These are phyloP conservation scores for Paxillus involutus DNA, from an alignment of 768 basidiomycete genomes.

Conservation along the genomic window DNA sequence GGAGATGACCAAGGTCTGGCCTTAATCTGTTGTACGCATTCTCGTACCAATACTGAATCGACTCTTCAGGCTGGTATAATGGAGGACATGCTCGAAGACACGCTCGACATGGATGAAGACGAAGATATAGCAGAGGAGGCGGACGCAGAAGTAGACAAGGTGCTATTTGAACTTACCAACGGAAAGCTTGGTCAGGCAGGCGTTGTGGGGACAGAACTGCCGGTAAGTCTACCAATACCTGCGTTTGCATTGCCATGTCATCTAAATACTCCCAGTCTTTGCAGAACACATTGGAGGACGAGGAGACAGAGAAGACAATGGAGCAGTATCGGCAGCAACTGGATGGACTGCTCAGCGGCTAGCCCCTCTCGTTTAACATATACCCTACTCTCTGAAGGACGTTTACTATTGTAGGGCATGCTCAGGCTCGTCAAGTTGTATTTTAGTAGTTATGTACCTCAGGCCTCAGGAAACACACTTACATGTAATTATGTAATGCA, in stretches of 20 bases:
- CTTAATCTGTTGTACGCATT: neutral
- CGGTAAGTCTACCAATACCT: slow-evolving; percentile 50
- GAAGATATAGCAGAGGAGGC: slow-evolving; percentile 97
- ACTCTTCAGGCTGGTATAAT: slow-evolving; percentile 85
- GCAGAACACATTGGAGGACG: slow-evolving; percentile 68
- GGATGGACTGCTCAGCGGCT: slow-evolving; percentile 74
- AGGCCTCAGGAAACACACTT: too few relatives aligned
- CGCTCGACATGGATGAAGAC: slow-evolving; percentile 87
- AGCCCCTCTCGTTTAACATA: slow-evolving; percentile 5
- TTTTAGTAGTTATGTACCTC: neutral
- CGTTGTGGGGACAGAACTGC: slow-evolving; percentile 65
- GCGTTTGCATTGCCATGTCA: slow-evolving; percentile 4
- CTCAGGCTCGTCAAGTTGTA: neutral
- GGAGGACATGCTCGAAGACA: slow-evolving; percentile 98
- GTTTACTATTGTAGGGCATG: neutral
- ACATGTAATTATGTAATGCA: too few relatives aligned
- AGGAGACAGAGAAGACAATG: slow-evolving; percentile 85
- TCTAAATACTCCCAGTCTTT: slow-evolving; percentile 40
- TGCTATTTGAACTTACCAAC: slow-evolving; percentile 91
- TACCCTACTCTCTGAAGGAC: slow-evolving; percentile 9
- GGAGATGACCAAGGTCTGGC: slow-evolving; percentile 95
- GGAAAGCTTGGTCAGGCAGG: slow-evolving; percentile 93
- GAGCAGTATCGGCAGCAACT: slow-evolving; percentile 89
- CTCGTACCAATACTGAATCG: slow-evolving; percentile 4
- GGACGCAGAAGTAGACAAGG: slow-evolving; percentile 95